phyloP scores from a whole-genome alignment of 495 filamentous ascomycete genomes.

The Venustampulla echinocandica region DNA sequence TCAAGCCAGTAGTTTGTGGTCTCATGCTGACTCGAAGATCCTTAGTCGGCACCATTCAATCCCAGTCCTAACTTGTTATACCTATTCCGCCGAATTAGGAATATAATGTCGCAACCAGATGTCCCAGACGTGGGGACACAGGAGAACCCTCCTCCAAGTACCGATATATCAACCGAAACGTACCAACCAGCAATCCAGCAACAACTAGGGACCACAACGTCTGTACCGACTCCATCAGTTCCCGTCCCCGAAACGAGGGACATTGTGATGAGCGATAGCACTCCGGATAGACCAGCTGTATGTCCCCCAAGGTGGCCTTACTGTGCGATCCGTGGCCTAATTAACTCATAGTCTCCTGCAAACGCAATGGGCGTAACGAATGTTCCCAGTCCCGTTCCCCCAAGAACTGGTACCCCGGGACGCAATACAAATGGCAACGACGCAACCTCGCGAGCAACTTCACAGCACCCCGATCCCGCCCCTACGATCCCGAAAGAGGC shows the following conservation, averaged over 20 bases:
- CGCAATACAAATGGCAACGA: conserved; percentile 21
- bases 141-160: no score
- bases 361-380: conserved; percentile 7
- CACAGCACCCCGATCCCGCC: conserved; percentile 40
- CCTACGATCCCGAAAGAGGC: conserved; percentile 43
- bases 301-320: not conserved
- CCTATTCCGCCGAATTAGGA: no score
- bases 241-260: conserved; percentile 14
- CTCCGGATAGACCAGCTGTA: conserved; percentile 19
- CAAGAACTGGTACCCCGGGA: conserved; percentile 19
- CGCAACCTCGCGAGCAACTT: conserved; percentile 31
- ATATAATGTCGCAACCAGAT: no score
- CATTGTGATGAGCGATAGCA: conserved; percentile 25
- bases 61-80: no score
- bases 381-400: conserved; percentile 22
- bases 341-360: conserved; percentile 14
- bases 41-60: no score
- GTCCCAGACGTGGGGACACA: no score
- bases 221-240: conserved; percentile 2
- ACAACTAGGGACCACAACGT: not conserved
- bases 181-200: not conserved
- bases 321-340: conserved; percentile 2
- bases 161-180: conserved; percentile 24
- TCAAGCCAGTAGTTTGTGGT: no score
- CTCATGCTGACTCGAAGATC: no score